Evolutionary conservation across 2,329 filamentous ascomycete genomes (phyloP).

Genomic region (Cordyceps cicadae): DNA sequence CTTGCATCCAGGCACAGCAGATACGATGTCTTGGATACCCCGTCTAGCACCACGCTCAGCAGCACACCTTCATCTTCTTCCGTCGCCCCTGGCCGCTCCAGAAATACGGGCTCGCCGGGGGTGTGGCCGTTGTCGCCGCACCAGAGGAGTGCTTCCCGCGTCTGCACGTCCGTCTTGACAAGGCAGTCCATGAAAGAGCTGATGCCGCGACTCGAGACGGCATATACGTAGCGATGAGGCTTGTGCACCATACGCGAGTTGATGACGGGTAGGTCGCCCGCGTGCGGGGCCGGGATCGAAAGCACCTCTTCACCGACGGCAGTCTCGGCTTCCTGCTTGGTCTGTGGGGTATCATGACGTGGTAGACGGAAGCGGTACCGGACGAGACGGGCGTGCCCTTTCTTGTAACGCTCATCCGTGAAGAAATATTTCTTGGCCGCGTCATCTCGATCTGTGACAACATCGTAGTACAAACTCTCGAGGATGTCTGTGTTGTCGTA

Average conservation of each 20-base stretch:
- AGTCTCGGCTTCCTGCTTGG: conserved; percentile 12
- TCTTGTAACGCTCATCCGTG: conserved; percentile 30
- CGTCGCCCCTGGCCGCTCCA: conserved; percentile 35
- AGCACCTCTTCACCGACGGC: conserved; percentile 28
- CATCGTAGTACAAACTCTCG: conserved; percentile 60
- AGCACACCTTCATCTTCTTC: conserved; percentile 57
- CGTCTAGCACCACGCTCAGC: conserved; percentile 57
- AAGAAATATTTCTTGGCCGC: conserved; percentile 36
- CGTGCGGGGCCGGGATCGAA: conserved; percentile 43
- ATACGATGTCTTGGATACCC: conserved; percentile 50
- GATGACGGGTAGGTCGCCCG: conserved; percentile 58
- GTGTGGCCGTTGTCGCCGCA: conserved; percentile 49
- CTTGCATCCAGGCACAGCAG: conserved; percentile 56
- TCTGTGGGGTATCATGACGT: background rate
- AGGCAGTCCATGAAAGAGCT: conserved; percentile 55
- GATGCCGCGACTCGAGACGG: conserved; percentile 45
- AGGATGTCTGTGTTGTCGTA: conserved; percentile 60
- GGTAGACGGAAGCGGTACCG: conserved; percentile 37
- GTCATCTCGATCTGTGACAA: conserved; percentile 47
- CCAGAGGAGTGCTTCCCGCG: conserved; percentile 48
- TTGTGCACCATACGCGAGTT: conserved; percentile 47
- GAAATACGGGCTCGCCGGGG: conserved; percentile 62
- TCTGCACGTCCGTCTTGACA: conserved; percentile 55
- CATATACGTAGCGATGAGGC: conserved; percentile 54
- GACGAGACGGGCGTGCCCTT: conserved; percentile 29